phyloP scores from a whole-genome alignment of 345 rosid genomes.

The Gossypium arboreum region DNA sequence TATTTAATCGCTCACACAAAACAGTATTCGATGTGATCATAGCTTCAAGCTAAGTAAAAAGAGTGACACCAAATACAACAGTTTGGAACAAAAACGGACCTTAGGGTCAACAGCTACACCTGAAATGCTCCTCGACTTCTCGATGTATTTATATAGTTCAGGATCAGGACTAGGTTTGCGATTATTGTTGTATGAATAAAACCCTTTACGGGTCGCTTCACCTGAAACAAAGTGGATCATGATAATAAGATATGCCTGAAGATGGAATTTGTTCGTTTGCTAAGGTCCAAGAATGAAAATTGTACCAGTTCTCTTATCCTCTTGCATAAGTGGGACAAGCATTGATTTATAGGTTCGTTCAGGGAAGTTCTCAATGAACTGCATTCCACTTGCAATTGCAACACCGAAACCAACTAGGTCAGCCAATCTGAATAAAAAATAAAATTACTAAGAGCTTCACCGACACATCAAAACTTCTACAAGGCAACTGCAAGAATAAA shows the following conservation, averaged over 20 bases:
- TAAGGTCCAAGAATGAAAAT: slow-evolving; percentile 1
- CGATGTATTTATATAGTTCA: slow-evolving; percentile 62
- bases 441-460: slow-evolving; percentile 5
- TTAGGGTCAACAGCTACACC: slow-evolving; percentile 66
- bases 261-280: neutral
- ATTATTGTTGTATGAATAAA: slow-evolving; percentile 71
- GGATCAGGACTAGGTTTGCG: slow-evolving; percentile 94
- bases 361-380: slow-evolving; percentile 75
- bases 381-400: slow-evolving; percentile 69
- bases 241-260: slow-evolving; percentile 1
- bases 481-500: slow-evolving; percentile 1
- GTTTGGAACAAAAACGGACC: slow-evolving; percentile 36
- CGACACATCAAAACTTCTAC: neutral
- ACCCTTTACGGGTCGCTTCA: slow-evolving; percentile 78
- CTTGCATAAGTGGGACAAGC: slow-evolving; percentile 82
- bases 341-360: slow-evolving; percentile 82
- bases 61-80: slow-evolving; percentile 6
- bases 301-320: slow-evolving; percentile 87
- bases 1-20: neutral
- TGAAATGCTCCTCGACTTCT: slow-evolving; percentile 77
- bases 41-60: slow-evolving; percentile 11
- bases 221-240: slow-evolving; percentile 41
- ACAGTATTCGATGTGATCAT: neutral
- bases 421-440: slow-evolving; percentile 50
- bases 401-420: slow-evolving; percentile 97